Percentiles rank a stretch among this genome's conserved stretches.
Conservation (phyloP, 305 asterid species). For the Coffea humblotiana region DNA sequence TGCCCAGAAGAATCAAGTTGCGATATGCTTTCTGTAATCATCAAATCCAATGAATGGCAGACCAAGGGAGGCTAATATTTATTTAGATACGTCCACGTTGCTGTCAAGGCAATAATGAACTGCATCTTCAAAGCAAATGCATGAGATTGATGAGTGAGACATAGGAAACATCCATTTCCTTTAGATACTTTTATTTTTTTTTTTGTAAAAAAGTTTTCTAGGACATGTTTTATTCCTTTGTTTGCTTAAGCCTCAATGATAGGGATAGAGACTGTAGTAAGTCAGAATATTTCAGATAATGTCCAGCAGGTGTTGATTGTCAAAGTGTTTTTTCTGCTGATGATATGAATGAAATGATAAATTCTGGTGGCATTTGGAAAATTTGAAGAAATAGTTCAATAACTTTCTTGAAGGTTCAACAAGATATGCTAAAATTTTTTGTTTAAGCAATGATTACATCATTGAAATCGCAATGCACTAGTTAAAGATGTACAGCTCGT, state of each 20-base stretch:
- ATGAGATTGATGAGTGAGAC: neutral
- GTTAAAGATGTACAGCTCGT: neutral
- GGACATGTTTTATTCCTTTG: constrained; percentile 9
- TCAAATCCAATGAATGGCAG: neutral
- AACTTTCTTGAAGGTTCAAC: neutral
- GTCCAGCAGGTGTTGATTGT: neutral
- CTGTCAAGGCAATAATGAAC: neutral
- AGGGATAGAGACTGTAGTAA: neutral
- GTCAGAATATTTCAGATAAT: neutral
- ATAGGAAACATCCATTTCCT: neutral
- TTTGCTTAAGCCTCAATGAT: neutral
- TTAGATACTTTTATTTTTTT: neutral
- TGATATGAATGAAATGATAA: neutral
- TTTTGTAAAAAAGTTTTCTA: too few relatives aligned
- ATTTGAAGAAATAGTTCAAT: neutral
- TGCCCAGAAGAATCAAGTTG: neutral
- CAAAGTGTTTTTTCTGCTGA: neutral
- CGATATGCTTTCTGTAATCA: constrained; percentile 11
- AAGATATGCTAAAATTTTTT: neutral
- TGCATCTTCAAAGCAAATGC: constrained; percentile 1
- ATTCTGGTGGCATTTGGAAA: neutral
- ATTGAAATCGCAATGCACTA: neutral
- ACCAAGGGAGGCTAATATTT: neutral
- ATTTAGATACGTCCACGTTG: constrained; percentile 2
- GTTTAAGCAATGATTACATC: neutral